Percentiles rank a stretch among this genome's conserved stretches.
These are phyloP conservation scores for Yamagishiella unicocca DNA, from an alignment of 139 green algal species.

Conservation along the genomic window DNA sequence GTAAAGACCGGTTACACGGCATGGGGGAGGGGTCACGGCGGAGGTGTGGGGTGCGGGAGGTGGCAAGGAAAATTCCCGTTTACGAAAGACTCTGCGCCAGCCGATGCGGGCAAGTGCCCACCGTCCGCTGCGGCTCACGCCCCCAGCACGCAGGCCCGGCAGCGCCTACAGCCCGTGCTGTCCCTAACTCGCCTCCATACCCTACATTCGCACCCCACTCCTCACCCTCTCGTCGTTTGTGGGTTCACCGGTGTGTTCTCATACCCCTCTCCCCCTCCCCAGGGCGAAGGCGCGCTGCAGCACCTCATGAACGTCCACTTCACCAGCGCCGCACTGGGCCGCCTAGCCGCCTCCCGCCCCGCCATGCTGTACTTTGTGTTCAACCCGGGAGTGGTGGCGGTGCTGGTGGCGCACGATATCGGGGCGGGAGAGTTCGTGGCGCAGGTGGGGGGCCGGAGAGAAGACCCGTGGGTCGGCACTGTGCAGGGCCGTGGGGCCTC, in stretches of 20 bases:
- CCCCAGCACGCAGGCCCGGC: too few species aligned
- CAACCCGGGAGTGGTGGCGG: slow-evolving; percentile 80
- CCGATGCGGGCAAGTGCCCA: too few species aligned
- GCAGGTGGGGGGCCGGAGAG: slow-evolving; percentile 68
- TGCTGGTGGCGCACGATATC: slow-evolving; percentile 94
- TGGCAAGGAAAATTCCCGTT: too few species aligned
- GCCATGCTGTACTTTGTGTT: slow-evolving; percentile 99
- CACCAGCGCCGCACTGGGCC: slow-evolving; percentile 53
- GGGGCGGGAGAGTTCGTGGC: slow-evolving; percentile 92
- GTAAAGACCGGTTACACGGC: too few species aligned
- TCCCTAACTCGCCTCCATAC: neutral
- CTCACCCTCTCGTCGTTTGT: too few species aligned
- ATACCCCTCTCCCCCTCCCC: neutral
- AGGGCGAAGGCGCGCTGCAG: slow-evolving; percentile 74
- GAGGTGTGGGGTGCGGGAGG: too few species aligned
- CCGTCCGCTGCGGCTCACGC: too few species aligned
- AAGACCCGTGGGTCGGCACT: too few species aligned
- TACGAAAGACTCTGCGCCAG: too few species aligned
- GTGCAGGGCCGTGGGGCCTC: too few species aligned
- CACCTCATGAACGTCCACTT: slow-evolving; percentile 96
- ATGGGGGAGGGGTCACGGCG: neutral
- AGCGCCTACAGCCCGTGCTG: too few species aligned
- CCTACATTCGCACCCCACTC: neutral
- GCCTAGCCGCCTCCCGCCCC: neutral
- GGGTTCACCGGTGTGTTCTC: too few species aligned